A percentile compares a stretch with the other conserved stretches of the same genome.
phyloP scores from a whole-genome alignment of 1,139 yeast species.

The Hansenula lynferdii region DNA sequence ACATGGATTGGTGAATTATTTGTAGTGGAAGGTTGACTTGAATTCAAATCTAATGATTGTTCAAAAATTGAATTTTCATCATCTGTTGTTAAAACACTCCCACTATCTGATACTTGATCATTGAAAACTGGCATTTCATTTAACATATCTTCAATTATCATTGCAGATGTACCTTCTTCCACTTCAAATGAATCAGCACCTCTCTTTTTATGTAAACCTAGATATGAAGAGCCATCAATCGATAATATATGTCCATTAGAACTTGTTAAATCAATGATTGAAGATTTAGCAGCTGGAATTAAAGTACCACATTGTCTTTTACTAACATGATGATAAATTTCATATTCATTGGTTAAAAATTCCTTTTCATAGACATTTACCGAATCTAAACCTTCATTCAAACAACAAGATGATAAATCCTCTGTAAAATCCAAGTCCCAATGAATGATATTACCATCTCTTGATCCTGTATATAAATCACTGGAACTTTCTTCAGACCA shows the following conservation, averaged over 20 bases:
- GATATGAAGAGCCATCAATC: constrained; percentile 49
- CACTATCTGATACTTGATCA: not conserved
- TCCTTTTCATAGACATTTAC: constrained; percentile 34
- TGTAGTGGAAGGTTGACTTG: constrained; percentile 8
- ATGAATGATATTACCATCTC: constrained; percentile 67
- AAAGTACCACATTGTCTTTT: constrained; percentile 59
- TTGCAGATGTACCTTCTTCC: constrained; percentile 14
- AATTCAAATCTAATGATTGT: not conserved
- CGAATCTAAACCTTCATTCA: constrained; percentile 44
- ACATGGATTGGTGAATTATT: constrained; percentile 11
- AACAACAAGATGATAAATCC: constrained; percentile 34
- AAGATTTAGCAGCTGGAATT: constrained; percentile 52
- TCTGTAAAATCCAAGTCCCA: constrained; percentile 52
- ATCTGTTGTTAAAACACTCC: not conserved
- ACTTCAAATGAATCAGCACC: constrained; percentile 18
- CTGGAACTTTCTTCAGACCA: constrained; percentile 48
- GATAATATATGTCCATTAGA: constrained; percentile 37
- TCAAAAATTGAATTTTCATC: constrained; percentile 12
- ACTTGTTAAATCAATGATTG: constrained; percentile 35
- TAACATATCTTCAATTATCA: constrained; percentile 20
- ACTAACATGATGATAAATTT: constrained; percentile 28
- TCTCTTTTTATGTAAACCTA: constrained; percentile 43
- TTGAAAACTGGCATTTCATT: constrained; percentile 11
- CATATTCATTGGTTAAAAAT: constrained; percentile 17
- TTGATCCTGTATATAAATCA: constrained; percentile 61